Base-by-base conservation (phyloP, 1,284 basidiomycete species). In the Xerocomus minutiporus region DNA sequence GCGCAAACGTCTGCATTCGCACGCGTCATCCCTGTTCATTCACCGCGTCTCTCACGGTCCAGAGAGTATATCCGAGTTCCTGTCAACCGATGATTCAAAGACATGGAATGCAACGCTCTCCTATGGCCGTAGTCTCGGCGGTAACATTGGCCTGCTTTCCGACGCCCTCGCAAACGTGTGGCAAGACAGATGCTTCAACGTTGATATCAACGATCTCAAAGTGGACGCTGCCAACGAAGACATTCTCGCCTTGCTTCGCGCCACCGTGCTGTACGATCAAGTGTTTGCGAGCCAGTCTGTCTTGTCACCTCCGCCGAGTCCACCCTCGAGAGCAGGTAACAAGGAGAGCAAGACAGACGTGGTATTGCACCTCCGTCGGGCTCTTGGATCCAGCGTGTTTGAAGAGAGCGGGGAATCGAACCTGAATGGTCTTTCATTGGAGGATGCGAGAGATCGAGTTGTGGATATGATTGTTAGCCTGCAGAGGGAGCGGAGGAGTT, bases 371-470 rank as follows among this genome's bases (percentile, higher is more conserved):
- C 66, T 88, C 44, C 70, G 82, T 51, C 73, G 75, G 5, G 75
- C 73, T 34, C 69, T 88, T 29, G 85, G 81, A 7, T 78, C 73
- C 53, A 67, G 74, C 25, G 83, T 81, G 57, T 88, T 88, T 65
- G 85, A 87, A 48, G 57, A 59, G 44, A 50, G 56, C 28, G 50
- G 54, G 13, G 59, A 55, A 45, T 53, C 59, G 64, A 68, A 46
- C 48, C 52, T 39, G 65, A 57, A 61, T 47, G 65, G 68, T 32
- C 61, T 69, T 52, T 63, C 70, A 34, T 62, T 87, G 52, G 84
- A 88, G 61, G 84, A 87, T 53, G 84, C 84, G 39, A 75, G 82
- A 54, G 86, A 88, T 66, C 71, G 74, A 9, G 83, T 81, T 39
- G 83, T 86, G 49, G 86, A 88, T 66, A 74, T 82, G 75, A 72